Evolutionary conservation across 495 filamentous ascomycete species (phyloP).

Genomic region (Aspergillus conjunctus): DNA sequence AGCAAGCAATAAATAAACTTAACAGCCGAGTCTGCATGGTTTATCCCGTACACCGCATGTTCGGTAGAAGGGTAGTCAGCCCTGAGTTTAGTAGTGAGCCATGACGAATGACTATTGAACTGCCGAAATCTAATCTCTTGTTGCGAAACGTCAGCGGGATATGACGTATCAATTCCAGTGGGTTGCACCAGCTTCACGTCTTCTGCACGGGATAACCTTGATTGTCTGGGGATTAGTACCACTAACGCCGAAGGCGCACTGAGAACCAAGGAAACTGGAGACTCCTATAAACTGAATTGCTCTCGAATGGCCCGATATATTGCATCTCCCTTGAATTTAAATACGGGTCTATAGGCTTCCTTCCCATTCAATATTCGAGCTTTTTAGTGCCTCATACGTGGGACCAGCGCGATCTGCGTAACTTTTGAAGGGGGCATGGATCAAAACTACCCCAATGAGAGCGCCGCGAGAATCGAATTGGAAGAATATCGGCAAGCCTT

Average conservation of each 20-base stretch:
- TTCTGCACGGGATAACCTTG: conserved; percentile 3
- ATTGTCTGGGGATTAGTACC: neutral
- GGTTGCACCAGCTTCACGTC: neutral
- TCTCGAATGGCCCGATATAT: no score
- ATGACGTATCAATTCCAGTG: conserved; percentile 15
- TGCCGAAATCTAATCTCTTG: conserved; percentile 16
- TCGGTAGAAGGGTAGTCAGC: neutral
- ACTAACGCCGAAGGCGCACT: neutral
- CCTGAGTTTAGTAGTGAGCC: neutral
- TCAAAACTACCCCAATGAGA: no score
- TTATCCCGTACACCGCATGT: conserved; percentile 15
- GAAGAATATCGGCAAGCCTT: no score
- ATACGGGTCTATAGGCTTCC: no score
- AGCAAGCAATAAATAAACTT: no score
- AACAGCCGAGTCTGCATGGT: neutral
- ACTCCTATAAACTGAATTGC: no score
- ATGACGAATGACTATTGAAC: neutral
- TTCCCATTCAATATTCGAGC: no score
- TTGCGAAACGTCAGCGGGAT: neutral
- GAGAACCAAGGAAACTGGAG: neutral
- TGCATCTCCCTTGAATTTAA: no score
- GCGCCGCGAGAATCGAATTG: no score
- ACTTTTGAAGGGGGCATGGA: no score
- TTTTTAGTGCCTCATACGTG: no score
- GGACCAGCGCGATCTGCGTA: no score